A percentile compares a stretch with the other conserved stretches of the same genome.
Conservation (phyloP, 2,329 filamentous ascomycete species). For the Pseudogymnoascus sp. region DNA sequence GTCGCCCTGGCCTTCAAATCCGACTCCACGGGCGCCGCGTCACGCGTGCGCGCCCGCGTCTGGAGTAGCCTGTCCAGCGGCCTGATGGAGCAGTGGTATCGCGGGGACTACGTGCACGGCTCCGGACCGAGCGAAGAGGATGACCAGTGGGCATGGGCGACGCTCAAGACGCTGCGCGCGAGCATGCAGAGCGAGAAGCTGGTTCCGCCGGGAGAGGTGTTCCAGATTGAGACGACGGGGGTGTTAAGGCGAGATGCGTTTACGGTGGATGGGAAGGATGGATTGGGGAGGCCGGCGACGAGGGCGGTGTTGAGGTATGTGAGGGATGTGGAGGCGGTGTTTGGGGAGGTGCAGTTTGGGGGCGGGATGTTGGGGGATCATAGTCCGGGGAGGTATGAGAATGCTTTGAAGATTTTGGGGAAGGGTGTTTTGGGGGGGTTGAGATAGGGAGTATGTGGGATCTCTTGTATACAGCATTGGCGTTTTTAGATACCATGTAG, state of each 20-base stretch:
- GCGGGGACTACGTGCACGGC: constrained; percentile 30
- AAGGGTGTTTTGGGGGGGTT: constrained; percentile 29
- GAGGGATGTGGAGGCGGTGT: constrained; percentile 59
- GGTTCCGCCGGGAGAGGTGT: constrained; percentile 67
- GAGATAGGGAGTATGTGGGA: not conserved
- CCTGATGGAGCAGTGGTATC: constrained; percentile 53
- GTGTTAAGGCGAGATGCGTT: constrained; percentile 62
- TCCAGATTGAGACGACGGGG: constrained; percentile 58
- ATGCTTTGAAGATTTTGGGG: constrained; percentile 52
- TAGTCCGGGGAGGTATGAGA: constrained; percentile 65
- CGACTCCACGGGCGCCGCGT: constrained; percentile 58
- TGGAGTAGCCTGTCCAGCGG: constrained; percentile 57
- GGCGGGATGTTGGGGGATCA: constrained; percentile 69
- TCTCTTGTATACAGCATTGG: not conserved
- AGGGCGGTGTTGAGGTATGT: constrained; percentile 63
- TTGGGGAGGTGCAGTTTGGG: constrained; percentile 62
- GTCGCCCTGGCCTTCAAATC: constrained; percentile 64
- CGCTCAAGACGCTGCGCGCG: constrained; percentile 55
- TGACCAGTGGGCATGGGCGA: constrained; percentile 58
- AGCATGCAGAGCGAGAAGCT: constrained; percentile 63
- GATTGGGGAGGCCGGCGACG: constrained; percentile 56
- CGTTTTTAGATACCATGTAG: constrained; percentile 4
- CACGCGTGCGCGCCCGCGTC: constrained; percentile 56
- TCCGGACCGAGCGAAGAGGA: constrained; percentile 42
- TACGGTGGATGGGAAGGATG: constrained; percentile 27